phyloP scores from a whole-genome alignment of 805 yeast species.

The Wickerhamiella qilinensis region DNA sequence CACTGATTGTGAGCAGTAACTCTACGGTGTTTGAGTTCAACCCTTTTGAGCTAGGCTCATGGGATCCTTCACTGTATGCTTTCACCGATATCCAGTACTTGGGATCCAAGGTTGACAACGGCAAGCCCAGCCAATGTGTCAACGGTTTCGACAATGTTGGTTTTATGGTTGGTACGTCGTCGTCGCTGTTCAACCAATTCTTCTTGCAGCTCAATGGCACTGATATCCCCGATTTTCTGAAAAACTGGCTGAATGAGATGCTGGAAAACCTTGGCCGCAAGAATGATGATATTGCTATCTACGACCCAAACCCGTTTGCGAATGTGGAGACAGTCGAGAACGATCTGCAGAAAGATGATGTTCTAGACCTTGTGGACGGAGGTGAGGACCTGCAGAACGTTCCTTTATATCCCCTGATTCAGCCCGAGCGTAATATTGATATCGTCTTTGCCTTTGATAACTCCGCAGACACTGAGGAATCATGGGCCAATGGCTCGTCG shows the following conservation, averaged over 20 bases:
- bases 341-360: slow-evolving; percentile 26
- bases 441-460: slow-evolving; percentile 54
- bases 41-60: slow-evolving; percentile 69
- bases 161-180: slow-evolving; percentile 67
- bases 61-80: slow-evolving; percentile 61
- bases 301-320: slow-evolving; percentile 56
- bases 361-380: slow-evolving; percentile 47
- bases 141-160: slow-evolving; percentile 71
- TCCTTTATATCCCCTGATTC: slow-evolving; percentile 49
- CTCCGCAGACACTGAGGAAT: slow-evolving; percentile 40
- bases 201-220: slow-evolving; percentile 41
- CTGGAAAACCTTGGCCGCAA: slow-evolving; percentile 24
- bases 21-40: slow-evolving; percentile 39
- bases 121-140: slow-evolving; percentile 41
- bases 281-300: slow-evolving; percentile 43
- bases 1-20: slow-evolving; percentile 38
- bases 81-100: slow-evolving; percentile 54
- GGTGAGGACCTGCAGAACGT: slow-evolving; percentile 55
- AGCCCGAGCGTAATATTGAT: slow-evolving; percentile 43
- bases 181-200: slow-evolving; percentile 60
- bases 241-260: slow-evolving; percentile 18
- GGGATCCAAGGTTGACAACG: slow-evolving; percentile 50
- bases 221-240: slow-evolving; percentile 29
- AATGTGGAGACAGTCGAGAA: slow-evolving; percentile 26
- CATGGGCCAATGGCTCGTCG: slow-evolving; percentile 53